These are phyloP conservation scores for Prunus salicina DNA, from an alignment of 306 rosid genomes.

Conservation along the genomic window DNA sequence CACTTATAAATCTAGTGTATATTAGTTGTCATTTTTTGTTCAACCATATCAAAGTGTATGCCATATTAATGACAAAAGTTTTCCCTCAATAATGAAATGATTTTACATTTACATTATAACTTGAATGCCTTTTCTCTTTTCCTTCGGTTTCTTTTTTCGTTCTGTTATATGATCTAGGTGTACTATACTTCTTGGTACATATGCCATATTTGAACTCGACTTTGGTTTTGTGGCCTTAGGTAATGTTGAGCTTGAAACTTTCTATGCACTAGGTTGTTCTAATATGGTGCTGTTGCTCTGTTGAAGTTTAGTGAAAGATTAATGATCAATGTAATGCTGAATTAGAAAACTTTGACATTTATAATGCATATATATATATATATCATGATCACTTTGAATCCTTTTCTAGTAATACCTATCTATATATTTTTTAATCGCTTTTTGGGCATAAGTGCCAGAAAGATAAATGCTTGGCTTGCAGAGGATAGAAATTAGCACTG, in stretches of 20 bases:
- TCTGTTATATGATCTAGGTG: background rate
- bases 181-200: background rate
- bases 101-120: background rate
- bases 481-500: constrained; percentile 19
- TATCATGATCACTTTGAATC: too few relatives aligned
- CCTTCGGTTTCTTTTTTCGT: background rate
- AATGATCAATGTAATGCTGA: background rate
- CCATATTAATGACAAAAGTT: background rate
- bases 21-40: background rate
- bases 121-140: background rate
- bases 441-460: too few relatives aligned
- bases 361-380: too few relatives aligned
- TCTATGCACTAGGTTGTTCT: background rate
- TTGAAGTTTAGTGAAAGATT: background rate
- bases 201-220: background rate
- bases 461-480: background rate
- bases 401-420: too few relatives aligned
- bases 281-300: background rate
- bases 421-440: too few relatives aligned
- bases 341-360: background rate
- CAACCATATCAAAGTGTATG: background rate
- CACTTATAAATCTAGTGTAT: background rate
- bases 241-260: background rate
- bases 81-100: background rate
- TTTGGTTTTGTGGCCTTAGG: background rate